phyloP scores from a whole-genome alignment of 352 stramenopile species.

The Phytophthora kernoviae region DNA sequence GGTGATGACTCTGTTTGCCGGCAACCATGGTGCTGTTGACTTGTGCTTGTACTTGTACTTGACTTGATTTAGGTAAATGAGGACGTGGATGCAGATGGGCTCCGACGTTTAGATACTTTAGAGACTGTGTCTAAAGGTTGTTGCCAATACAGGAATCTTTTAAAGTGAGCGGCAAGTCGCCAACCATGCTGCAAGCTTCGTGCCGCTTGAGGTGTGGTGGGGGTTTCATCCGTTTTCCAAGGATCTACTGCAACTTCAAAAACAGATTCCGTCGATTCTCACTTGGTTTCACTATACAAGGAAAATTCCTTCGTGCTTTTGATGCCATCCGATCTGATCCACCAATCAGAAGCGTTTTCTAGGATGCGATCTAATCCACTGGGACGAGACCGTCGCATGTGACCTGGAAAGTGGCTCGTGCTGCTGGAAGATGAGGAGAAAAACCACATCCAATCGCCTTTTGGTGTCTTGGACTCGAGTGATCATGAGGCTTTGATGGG shows the following conservation, averaged over 20 bases:
- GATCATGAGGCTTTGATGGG: constrained; percentile 59
- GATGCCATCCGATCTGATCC: not conserved
- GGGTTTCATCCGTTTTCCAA: constrained; percentile 1
- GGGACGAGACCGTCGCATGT: constrained; percentile 48
- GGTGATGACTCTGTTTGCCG: constrained; percentile 38
- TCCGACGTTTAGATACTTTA: not conserved
- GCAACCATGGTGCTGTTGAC: constrained; percentile 36
- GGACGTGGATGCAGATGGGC: too few relatives aligned
- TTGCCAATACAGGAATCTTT: constrained; percentile 15
- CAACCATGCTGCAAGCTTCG: not conserved
- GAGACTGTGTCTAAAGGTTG: not conserved
- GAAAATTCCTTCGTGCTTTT: not conserved
- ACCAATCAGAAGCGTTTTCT: constrained; percentile 1
- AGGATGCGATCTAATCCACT: constrained; percentile 11
- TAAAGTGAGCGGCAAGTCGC: not conserved
- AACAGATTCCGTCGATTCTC: not conserved
- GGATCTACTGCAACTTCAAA: not conserved
- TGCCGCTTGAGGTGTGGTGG: not conserved
- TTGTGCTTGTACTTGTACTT: not conserved
- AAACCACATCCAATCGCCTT: constrained; percentile 57
- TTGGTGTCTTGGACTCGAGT: constrained; percentile 31
- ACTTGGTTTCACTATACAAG: not conserved
- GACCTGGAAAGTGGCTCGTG: constrained; percentile 59
- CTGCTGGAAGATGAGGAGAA: constrained; percentile 53
- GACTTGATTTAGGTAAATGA: not conserved